Evolutionary conservation across 352 stramenopile species (phyloP), one percentile per base, ranked within the genome.

Genomic region (Phytopythium aichiense): DNA sequence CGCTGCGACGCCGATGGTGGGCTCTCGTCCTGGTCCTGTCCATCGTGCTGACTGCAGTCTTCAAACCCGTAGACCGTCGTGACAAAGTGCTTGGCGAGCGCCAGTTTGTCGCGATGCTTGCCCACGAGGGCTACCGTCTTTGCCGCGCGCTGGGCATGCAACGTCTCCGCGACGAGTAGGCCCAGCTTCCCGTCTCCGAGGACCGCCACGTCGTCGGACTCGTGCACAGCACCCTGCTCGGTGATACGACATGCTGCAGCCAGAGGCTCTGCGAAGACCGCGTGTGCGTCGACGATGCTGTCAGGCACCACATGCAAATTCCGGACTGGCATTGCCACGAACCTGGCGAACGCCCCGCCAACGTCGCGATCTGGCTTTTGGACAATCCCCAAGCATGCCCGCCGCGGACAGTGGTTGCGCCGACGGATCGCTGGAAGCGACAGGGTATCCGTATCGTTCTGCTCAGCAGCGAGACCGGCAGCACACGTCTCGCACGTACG

Each of bases 161-260:
- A 68, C 46, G 94, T 87, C 52, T 96, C 89, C 2, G 83, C 84
- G 40, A 96, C 73, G 60, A 96, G 83, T 9, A 97, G 71, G 8
- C 91, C 91, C 20, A 97, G 69, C 61, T 96, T 96, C 6, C 91
- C 91, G 76, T 97, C 90, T 43, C 91, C 90, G 9, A 97, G 64
- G 30, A 97, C 81, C 7, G 84, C 79, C 11, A 96, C 87, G 49
- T 80, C 66, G 59, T 94, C 82, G 0, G 71, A 66, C 15, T 61
- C 57, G 7, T 70, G 33, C 20, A 94, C 73, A n/a, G 91, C 60
- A 22, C 79, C 73, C 73, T 97, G 88, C 66, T 97, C 88, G 15
- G 92, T 46, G 58, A 97, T 83, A 12, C 89, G 76, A 68, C 84
- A 97, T 7, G 89, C 89, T 5, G 90, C 90, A 11, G 89, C 89